Percentiles rank a stretch among this genome's conserved stretches.
These are phyloP conservation scores for Colletotrichum theobromicola DNA, from an alignment of 2,329 filamentous ascomycete genomes.

Conservation along the genomic window DNA sequence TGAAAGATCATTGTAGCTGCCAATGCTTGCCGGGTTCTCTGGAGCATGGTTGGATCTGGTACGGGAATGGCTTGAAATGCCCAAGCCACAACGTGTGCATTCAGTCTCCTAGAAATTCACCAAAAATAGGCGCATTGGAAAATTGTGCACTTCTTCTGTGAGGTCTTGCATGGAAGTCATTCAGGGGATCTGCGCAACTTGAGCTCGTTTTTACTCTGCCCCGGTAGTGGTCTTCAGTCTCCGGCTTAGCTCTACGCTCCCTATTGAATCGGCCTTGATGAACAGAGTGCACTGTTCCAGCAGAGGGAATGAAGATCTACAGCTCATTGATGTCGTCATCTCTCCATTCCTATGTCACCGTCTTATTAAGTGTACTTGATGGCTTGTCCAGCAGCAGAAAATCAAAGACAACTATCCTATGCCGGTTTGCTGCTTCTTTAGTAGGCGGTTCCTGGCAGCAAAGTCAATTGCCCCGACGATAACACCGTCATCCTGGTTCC, in stretches of 20 bases:
- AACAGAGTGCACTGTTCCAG: not conserved
- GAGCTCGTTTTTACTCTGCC: not conserved
- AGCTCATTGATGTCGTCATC: not conserved
- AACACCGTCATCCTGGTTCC: not conserved
- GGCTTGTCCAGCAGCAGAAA: not conserved
- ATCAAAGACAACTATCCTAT: not conserved
- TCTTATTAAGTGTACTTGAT: not conserved
- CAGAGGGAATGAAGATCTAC: not conserved
- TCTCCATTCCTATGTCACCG: not conserved
- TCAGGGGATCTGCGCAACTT: not conserved
- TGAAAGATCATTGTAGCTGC: not conserved
- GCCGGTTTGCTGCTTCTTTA: not conserved
- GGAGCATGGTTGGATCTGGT: not conserved
- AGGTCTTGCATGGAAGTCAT: not conserved
- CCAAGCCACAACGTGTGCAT: not conserved
- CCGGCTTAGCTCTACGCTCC: not conserved
- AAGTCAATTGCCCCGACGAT: not conserved
- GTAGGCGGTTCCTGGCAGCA: not conserved
- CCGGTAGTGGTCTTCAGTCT: not conserved
- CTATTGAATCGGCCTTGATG: not conserved
- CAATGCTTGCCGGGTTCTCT: not conserved
- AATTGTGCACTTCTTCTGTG: not conserved
- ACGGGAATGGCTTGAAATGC: not conserved
- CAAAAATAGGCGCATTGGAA: not conserved
- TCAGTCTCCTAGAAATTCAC: not conserved